These are phyloP conservation scores for Fusarium nematophilum DNA, from an alignment of 2,329 filamentous ascomycete species.

Conservation along the genomic window DNA sequence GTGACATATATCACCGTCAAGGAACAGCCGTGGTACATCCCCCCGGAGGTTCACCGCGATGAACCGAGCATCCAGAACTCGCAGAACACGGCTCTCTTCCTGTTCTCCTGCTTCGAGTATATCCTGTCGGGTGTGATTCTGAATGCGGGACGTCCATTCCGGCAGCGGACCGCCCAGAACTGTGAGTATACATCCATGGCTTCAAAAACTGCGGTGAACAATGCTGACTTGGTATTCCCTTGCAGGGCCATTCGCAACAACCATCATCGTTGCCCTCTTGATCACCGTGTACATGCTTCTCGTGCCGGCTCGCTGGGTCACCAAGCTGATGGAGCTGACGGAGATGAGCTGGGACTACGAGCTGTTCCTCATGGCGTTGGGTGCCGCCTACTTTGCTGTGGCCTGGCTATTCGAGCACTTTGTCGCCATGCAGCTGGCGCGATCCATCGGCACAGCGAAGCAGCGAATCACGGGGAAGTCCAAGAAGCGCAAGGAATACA, in stretches of 20 bases:
- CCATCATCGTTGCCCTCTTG: constrained; percentile 74
- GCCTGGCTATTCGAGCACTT: constrained; percentile 79
- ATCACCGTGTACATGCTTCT: constrained; percentile 85
- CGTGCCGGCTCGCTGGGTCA: constrained; percentile 75
- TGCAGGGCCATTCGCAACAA: constrained; percentile 83
- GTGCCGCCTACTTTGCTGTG: constrained; percentile 73
- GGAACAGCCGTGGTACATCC: constrained; percentile 85
- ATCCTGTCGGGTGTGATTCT: constrained; percentile 90
- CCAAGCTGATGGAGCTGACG: constrained; percentile 86
- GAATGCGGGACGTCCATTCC: constrained; percentile 90
- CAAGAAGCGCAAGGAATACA: constrained; percentile 91
- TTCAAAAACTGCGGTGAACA: no score
- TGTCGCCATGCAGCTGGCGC: constrained; percentile 76
- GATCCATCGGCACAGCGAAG: constrained; percentile 71
- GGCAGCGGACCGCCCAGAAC: constrained; percentile 83
- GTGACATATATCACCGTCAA: constrained; percentile 80
- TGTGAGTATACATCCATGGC: constrained; percentile 62
- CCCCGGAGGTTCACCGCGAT: constrained; percentile 79
- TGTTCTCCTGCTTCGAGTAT: constrained; percentile 94
- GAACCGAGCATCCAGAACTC: constrained; percentile 91
- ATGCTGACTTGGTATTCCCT: constrained; percentile 2
- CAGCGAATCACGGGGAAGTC: constrained; percentile 65
- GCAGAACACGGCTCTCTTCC: constrained; percentile 91
- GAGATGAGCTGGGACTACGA: constrained; percentile 79
- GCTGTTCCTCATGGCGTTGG: constrained; percentile 76